Conservation (phyloP, 306 rosid species). For the Gynostemma pentaphyllum region DNA sequence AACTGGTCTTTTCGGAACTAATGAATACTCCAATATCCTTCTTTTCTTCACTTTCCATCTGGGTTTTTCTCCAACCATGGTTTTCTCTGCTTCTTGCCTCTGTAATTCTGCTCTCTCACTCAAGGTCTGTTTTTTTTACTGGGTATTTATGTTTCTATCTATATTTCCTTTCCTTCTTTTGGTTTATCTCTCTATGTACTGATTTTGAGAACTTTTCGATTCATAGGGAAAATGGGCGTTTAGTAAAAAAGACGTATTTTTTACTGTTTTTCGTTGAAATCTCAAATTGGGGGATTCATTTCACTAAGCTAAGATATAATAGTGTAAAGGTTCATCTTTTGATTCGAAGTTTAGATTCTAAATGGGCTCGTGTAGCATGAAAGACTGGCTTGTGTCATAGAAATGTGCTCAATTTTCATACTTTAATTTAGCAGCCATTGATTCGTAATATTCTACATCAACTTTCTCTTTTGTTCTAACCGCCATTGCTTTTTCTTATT, state of each 20-base stretch:
- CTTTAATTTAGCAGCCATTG: neutral
- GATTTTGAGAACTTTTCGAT: conserved; percentile 5
- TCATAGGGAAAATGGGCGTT: conserved; percentile 13
- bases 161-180: neutral
- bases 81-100: conserved; percentile 39
- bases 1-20: conserved; percentile 15
- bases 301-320: neutral
- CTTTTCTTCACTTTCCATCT: conserved; percentile 17
- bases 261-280: neutral
- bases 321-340: neutral
- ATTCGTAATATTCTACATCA: neutral
- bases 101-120: conserved; percentile 30
- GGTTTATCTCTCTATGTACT: neutral
- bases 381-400: neutral
- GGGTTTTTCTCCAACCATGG: conserved; percentile 37
- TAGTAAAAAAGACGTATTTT: conserved; percentile 6
- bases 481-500: neutral
- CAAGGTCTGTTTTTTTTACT: conserved; percentile 48
- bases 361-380: neutral
- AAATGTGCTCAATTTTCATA: neutral
- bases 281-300: conserved; percentile 5
- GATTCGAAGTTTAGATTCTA: neutral
- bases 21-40: conserved; percentile 33
- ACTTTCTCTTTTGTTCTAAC: no score
- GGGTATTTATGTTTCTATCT: neutral